Percentiles rank a stretch among this genome's conserved stretches.
Evolutionary conservation across 2,329 filamentous ascomycete species (phyloP).

Genomic region (Calycina marina): DNA sequence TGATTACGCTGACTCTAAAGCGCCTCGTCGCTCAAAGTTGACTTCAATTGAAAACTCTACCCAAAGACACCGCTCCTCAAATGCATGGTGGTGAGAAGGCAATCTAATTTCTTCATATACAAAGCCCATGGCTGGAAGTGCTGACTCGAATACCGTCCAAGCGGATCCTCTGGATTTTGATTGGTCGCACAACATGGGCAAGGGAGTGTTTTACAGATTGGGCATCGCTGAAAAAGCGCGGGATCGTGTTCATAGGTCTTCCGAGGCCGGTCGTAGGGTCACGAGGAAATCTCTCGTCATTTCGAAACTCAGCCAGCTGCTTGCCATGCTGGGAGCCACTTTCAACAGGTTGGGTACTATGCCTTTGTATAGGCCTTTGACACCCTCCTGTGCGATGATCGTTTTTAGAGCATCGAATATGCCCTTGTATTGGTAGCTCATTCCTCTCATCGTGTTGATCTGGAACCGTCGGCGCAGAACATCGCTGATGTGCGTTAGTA

Average conservation of each 20-base stretch:
- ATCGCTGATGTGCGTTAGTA: slow-evolving; percentile 41
- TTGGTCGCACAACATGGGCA: too few relatives aligned
- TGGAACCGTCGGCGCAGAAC: slow-evolving; percentile 89
- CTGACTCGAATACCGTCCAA: too few relatives aligned
- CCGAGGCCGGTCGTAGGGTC: slow-evolving; percentile 32
- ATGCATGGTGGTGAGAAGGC: too few relatives aligned
- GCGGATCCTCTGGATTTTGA: too few relatives aligned
- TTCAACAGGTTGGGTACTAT: slow-evolving; percentile 92
- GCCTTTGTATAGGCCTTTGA: slow-evolving; percentile 84
- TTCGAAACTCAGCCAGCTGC: slow-evolving; percentile 96
- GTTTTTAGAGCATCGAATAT: slow-evolving; percentile 70
- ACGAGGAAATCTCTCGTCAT: slow-evolving; percentile 79
- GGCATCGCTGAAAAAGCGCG: too few relatives aligned
- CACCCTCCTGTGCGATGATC: slow-evolving; percentile 72
- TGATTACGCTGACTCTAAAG: too few relatives aligned
- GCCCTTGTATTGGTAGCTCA: slow-evolving; percentile 90
- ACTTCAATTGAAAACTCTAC: too few relatives aligned
- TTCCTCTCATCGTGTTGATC: slow-evolving; percentile 97
- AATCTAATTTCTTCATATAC: too few relatives aligned
- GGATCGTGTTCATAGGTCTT: slow-evolving; percentile 13
- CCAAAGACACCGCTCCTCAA: too few relatives aligned
- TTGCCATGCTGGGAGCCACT: slow-evolving; percentile 96
- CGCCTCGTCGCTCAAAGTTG: too few relatives aligned
- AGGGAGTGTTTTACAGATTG: too few relatives aligned
- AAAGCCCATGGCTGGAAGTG: too few relatives aligned